Evolutionary conservation across 805 yeast genomes (phyloP).

Genomic region (Saccharomyces eubayanus): DNA sequence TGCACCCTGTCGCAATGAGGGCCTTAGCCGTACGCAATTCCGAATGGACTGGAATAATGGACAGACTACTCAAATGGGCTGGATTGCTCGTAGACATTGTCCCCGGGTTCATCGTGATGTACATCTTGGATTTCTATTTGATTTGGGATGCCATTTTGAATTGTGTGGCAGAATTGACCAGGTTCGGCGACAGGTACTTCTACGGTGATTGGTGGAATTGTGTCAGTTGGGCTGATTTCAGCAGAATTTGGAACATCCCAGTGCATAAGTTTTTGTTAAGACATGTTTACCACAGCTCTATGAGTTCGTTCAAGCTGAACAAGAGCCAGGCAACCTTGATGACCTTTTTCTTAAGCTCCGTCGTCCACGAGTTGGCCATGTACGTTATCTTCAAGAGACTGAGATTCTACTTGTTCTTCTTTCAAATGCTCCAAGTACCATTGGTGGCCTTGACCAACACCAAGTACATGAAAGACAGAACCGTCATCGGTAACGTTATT

Average conservation of each 20-base stretch:
- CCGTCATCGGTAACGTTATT: slow-evolving; percentile 63
- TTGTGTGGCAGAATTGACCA: slow-evolving; percentile 81
- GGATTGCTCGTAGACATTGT: slow-evolving; percentile 54
- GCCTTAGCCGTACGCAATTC: slow-evolving; percentile 42
- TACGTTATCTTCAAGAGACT: slow-evolving; percentile 67
- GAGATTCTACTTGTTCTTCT: slow-evolving; percentile 64
- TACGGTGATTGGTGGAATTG: slow-evolving; percentile 97
- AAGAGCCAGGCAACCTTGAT: slow-evolving; percentile 60
- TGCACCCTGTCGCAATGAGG: slow-evolving; percentile 62
- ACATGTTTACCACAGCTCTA: slow-evolving; percentile 86
- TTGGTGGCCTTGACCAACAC: slow-evolving; percentile 56
- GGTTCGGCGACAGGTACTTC: slow-evolving; percentile 80
- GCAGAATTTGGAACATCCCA: slow-evolving; percentile 86
- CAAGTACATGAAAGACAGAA: slow-evolving; percentile 44
- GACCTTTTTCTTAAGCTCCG: slow-evolving; percentile 67
- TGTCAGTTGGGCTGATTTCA: slow-evolving; percentile 81
- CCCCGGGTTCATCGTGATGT: slow-evolving; percentile 69
- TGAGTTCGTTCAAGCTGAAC: slow-evolving; percentile 60
- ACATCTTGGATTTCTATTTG: slow-evolving; percentile 68
- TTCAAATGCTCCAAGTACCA: slow-evolving; percentile 85
- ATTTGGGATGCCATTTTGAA: slow-evolving; percentile 92
- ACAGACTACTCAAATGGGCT: slow-evolving; percentile 14
- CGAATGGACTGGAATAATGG: slow-evolving; percentile 11
- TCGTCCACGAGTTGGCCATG: slow-evolving; percentile 87
- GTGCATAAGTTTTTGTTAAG: slow-evolving; percentile 79